Evolutionary conservation across 2,329 filamentous ascomycete genomes (phyloP).

Genomic region (Trichoderma gracile): DNA sequence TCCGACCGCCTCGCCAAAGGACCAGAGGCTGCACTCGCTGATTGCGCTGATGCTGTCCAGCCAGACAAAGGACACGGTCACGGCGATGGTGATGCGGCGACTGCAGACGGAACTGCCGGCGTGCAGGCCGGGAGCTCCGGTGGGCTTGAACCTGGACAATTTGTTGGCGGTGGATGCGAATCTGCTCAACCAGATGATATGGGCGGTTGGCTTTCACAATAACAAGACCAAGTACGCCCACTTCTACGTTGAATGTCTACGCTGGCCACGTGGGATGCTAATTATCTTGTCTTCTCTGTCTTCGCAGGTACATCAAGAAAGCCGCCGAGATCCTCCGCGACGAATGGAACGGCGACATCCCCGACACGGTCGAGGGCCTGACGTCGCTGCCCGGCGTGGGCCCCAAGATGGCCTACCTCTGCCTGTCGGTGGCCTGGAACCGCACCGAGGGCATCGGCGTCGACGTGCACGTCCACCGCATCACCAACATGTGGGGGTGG

Average conservation of each 20-base stretch:
- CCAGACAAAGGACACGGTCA: slow-evolving; percentile 92
- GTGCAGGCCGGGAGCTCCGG: slow-evolving; percentile 44
- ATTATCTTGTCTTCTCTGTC: not conserved
- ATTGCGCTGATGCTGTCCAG: slow-evolving; percentile 87
- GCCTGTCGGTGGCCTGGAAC: slow-evolving; percentile 70
- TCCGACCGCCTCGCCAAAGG: slow-evolving; percentile 49
- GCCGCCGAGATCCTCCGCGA: slow-evolving; percentile 73
- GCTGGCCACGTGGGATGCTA: not conserved
- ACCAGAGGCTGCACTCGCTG: slow-evolving; percentile 80
- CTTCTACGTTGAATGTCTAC: not conserved
- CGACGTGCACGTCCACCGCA: slow-evolving; percentile 92
- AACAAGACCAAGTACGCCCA: slow-evolving; percentile 90
- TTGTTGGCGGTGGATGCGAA: slow-evolving; percentile 70
- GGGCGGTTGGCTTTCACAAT: slow-evolving; percentile 89
- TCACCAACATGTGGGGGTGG: slow-evolving; percentile 95
- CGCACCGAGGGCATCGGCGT: slow-evolving; percentile 78
- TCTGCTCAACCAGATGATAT: slow-evolving; percentile 70
- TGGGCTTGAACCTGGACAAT: slow-evolving; percentile 71
- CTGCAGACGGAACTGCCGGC: slow-evolving; percentile 73
- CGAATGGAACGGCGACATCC: slow-evolving; percentile 73
- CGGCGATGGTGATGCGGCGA: slow-evolving; percentile 76
- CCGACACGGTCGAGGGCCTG: slow-evolving; percentile 72
- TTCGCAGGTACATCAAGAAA: slow-evolving; percentile 63
- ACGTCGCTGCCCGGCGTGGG: slow-evolving; percentile 82
- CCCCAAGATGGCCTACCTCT: slow-evolving; percentile 92